phyloP scores from a whole-genome alignment of 2,329 filamentous ascomycete species.

The Hypoxylon sp. region DNA sequence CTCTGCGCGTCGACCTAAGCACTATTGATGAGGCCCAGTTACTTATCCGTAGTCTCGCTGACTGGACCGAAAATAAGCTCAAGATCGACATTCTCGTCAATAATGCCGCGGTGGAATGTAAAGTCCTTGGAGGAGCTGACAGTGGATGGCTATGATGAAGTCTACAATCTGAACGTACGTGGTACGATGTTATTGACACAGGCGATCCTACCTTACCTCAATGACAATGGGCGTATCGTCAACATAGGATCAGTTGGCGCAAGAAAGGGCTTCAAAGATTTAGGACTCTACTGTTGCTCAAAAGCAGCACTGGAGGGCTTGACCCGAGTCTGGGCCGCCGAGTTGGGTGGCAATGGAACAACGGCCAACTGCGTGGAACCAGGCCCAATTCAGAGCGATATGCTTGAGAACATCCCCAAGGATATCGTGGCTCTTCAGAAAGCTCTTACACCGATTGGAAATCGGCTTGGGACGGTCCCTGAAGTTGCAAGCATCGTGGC shows the following conservation, averaged over 20 bases:
- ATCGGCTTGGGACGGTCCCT: slow-evolving; percentile 63
- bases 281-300: slow-evolving; percentile 66
- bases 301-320: slow-evolving; percentile 72
- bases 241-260: slow-evolving; percentile 69
- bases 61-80: slow-evolving; percentile 33
- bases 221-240: slow-evolving; percentile 63
- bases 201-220: slow-evolving; percentile 64
- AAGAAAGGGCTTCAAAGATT: slow-evolving; percentile 58
- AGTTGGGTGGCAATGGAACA: slow-evolving; percentile 67
- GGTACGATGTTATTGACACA: slow-evolving; percentile 66
- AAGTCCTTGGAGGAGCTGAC: slow-evolving; percentile 57
- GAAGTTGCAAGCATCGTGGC: slow-evolving; percentile 69
- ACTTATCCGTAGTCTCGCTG: slow-evolving; percentile 42
- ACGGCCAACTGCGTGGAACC: slow-evolving; percentile 73
- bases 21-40: slow-evolving; percentile 38
- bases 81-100: slow-evolving; percentile 54
- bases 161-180: slow-evolving; percentile 70
- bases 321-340: slow-evolving; percentile 69
- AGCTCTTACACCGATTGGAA: slow-evolving; percentile 63
- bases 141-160: slow-evolving; percentile 62
- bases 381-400: slow-evolving; percentile 69
- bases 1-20: slow-evolving; percentile 45
- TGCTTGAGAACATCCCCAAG: slow-evolving; percentile 65
- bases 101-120: slow-evolving; percentile 56
- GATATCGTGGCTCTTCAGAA: slow-evolving; percentile 63